A percentile compares a stretch with the other conserved stretches of the same genome.
Conservation (phyloP, 257 asterid genomes). For the Solanum chiquidenum region DNA sequence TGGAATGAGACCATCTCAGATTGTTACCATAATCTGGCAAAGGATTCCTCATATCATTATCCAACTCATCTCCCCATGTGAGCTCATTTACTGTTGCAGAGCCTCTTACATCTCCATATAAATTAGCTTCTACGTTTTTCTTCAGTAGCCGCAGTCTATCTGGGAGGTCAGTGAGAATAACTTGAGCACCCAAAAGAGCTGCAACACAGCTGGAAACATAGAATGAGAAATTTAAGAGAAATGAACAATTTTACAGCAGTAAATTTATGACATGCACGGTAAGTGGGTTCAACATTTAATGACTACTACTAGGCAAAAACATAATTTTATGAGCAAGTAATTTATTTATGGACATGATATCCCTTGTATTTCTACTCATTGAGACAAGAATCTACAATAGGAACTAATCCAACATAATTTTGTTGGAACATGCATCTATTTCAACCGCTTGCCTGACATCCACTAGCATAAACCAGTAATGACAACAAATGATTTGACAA, state of each 20-base stretch:
- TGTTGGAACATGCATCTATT: not conserved
- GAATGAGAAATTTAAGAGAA: not conserved
- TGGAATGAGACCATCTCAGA: not conserved
- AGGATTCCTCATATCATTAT: constrained; percentile 36
- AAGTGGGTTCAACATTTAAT: not conserved
- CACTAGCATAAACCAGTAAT: not conserved
- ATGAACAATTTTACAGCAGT: not conserved
- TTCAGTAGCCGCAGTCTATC: constrained; percentile 73
- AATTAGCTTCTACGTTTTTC: constrained; percentile 71
- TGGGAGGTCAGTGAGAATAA: constrained; percentile 73
- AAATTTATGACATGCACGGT: not conserved
- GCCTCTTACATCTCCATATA: constrained; percentile 67
- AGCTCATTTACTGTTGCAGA: constrained; percentile 71
- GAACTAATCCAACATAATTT: not conserved
- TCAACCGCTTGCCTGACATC: not conserved
- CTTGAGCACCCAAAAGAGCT: constrained; percentile 81
- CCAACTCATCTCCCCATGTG: constrained; percentile 74
- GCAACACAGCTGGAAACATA: constrained; percentile 65
- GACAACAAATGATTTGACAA: not conserved
- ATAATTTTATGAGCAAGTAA: not conserved
- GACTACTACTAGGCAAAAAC: not conserved
- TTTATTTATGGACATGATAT: not conserved
- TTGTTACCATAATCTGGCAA: constrained; percentile 68
- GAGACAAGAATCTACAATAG: not conserved
- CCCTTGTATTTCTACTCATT: not conserved